Evolutionary conservation across 192 early-diverging fungal species (phyloP), one percentile per base, ranked within the genome.

Genomic region (Rhizoclosmatium globosum): DNA sequence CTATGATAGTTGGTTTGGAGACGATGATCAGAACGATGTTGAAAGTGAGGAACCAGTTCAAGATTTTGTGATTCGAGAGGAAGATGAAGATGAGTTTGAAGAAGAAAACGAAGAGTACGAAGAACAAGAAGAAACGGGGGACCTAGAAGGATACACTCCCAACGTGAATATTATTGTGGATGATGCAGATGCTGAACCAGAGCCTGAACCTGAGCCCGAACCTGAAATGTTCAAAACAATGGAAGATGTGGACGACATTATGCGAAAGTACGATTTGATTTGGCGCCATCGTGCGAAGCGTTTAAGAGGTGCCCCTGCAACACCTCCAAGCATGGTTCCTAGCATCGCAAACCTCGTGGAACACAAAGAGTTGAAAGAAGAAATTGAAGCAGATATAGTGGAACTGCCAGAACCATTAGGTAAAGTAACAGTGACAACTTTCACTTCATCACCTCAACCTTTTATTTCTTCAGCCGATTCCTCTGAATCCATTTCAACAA

Each of bases 211-310:
- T 31, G 74, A 69, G 48, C 68, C 66, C 50, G 44, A 42, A 7
- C 45, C 46, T 4, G 58, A 21, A 9, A 48, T 42, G 39, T 72
- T 83, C 47, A 67, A 65, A 1, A 56, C 53, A 19, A 78, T 86
- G 39, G 80, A 70, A 15, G 85, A 84, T 39, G 85, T 86, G 13
- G 85, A 84, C 43, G n/a, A 31, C 39, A 62, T 84, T 38, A 21
- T 86, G 9, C 38, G 64, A 38, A 86, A 82, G 69, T 86, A 86
- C 43, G 42, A 78, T 21, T 57, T 76, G 3, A 43, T 81, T n/a
- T 64, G 82, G 65, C 64, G 75, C 38, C 39, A 47, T 13, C 71
- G 81, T 7, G 74, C 79, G 3, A 53, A 79, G 47, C 13, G 43
- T 1, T 68, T 85, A 17, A 64, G 84, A 31, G 64, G 67, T n/a